Conservation (phyloP, 495 filamentous ascomycete genomes). For the Penicillium paxilli region DNA sequence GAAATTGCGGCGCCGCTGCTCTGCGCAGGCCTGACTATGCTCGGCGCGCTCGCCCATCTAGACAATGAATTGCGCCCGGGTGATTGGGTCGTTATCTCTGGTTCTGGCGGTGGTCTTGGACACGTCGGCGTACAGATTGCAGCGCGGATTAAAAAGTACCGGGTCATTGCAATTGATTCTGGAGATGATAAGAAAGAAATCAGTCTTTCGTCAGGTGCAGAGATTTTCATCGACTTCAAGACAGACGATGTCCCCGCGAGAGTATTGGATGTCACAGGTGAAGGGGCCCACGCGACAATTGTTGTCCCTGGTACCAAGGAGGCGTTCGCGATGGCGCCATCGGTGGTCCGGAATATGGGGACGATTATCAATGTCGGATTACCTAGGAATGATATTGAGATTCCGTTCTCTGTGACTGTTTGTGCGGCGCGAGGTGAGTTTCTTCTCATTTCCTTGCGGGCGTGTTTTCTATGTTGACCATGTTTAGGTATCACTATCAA, state of each 20-base stretch:
- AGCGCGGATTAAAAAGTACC: conserved; percentile 23
- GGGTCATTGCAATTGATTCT: conserved; percentile 36
- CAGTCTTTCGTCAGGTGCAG: conserved; percentile 30
- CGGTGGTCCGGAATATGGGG: conserved; percentile 30
- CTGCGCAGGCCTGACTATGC: conserved; percentile 37
- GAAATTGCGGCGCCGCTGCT: conserved; percentile 35
- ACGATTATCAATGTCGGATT: conserved; percentile 30
- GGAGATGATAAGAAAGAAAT: conserved; percentile 30
- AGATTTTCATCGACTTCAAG: conserved; percentile 31
- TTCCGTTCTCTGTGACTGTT: conserved; percentile 28
- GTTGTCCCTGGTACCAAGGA: conserved; percentile 27
- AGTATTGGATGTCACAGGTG: conserved; percentile 28
- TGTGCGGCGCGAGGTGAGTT: conserved; percentile 31
- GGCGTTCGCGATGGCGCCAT: conserved; percentile 24
- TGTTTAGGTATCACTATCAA: conserved; percentile 24
- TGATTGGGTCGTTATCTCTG: conserved; percentile 35
- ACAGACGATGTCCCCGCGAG: conserved; percentile 25
- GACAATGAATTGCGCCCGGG: conserved; percentile 22
- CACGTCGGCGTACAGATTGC: conserved; percentile 39
- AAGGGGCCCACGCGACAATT: conserved; percentile 34
- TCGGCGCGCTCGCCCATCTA: conserved; percentile 23
- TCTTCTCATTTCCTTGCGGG: neutral
- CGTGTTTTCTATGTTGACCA: neutral
- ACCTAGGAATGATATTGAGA: conserved; percentile 26
- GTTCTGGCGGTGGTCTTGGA: conserved; percentile 37